Evolutionary conservation across 1,284 basidiomycete genomes (phyloP).

Genomic region (Cutaneotrichosporon cyanovorans): DNA sequence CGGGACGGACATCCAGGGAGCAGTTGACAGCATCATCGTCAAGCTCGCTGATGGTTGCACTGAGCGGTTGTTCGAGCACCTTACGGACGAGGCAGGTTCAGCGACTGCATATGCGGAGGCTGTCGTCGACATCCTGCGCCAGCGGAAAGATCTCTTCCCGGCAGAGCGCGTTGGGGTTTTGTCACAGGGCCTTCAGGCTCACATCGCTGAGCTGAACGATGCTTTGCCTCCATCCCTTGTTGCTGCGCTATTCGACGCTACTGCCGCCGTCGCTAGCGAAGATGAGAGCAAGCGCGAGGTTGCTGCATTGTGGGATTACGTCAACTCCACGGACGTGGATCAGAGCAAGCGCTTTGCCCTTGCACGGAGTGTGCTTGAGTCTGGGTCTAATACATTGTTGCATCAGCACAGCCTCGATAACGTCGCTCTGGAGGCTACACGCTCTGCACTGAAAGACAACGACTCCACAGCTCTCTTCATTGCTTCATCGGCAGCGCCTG

Average conservation of each 20-base stretch:
- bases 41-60: constrained; percentile 15
- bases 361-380: constrained; percentile 6
- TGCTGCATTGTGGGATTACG: constrained; percentile 8
- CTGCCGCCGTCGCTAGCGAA: constrained; percentile 2
- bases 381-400: constrained; percentile 10
- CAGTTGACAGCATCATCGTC: constrained; percentile 11
- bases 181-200: constrained; percentile 16
- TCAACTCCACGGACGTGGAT: constrained; percentile 10
- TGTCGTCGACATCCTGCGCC: constrained; percentile 15
- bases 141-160: constrained; percentile 14
- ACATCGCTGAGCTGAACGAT: constrained; percentile 13
- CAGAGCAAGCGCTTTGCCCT: constrained; percentile 21
- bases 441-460: constrained; percentile 21
- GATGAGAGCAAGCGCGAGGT: constrained; percentile 9
- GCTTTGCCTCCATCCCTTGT: constrained; percentile 14
- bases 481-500: constrained; percentile 11
- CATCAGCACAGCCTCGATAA: constrained; percentile 21
- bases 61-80: constrained; percentile 12
- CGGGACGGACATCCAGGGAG: background rate
- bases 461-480: constrained; percentile 15
- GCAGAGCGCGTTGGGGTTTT: constrained; percentile 12
- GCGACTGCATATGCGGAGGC: constrained; percentile 9
- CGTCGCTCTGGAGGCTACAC: constrained; percentile 28
- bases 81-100: background rate
- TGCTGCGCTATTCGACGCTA: constrained; percentile 13